These are phyloP conservation scores for Lodderomyces beijingensis DNA, from an alignment of 1,139 yeast genomes.

Conservation along the genomic window DNA sequence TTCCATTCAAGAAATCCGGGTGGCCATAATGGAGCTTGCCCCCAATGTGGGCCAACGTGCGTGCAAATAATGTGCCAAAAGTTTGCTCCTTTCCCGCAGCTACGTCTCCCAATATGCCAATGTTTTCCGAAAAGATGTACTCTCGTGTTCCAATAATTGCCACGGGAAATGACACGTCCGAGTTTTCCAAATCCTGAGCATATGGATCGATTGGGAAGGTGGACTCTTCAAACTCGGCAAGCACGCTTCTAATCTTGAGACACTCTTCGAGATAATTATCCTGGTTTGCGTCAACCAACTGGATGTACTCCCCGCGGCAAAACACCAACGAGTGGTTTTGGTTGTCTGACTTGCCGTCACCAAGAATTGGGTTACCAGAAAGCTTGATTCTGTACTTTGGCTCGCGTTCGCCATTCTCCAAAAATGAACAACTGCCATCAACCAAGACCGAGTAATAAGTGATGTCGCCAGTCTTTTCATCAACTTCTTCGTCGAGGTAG, in stretches of 20 bases:
- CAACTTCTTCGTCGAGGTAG: conserved; percentile 34
- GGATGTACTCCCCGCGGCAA: conserved; percentile 82
- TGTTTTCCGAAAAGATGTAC: conserved; percentile 79
- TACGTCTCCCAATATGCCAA: conserved; percentile 83
- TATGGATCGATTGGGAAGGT: conserved; percentile 19
- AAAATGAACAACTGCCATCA: conserved; percentile 43
- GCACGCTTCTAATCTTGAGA: conserved; percentile 67
- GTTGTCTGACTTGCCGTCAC: conserved; percentile 88
- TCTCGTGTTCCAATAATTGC: conserved; percentile 90
- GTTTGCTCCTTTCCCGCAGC: conserved; percentile 95
- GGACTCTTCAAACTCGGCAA: conserved; percentile 75
- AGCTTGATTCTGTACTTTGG: conserved; percentile 54
- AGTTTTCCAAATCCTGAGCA: conserved; percentile 1
- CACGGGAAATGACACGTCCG: conserved; percentile 46
- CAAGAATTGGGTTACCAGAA: conserved; percentile 84
- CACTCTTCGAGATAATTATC: conserved; percentile 87
- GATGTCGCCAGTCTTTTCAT: conserved; percentile 20
- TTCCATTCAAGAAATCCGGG: conserved; percentile 81
- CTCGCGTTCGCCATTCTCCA: conserved; percentile 29
- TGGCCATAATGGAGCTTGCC: conserved; percentile 91
- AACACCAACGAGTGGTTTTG: conserved; percentile 74
- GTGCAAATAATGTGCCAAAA: conserved; percentile 83
- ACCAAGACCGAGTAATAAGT: conserved; percentile 33
- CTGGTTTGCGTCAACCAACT: conserved; percentile 84
- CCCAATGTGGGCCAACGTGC: conserved; percentile 81